These are phyloP conservation scores for Tephrocybe sp. DNA, from an alignment of 768 basidiomycete genomes.

Conservation along the genomic window DNA sequence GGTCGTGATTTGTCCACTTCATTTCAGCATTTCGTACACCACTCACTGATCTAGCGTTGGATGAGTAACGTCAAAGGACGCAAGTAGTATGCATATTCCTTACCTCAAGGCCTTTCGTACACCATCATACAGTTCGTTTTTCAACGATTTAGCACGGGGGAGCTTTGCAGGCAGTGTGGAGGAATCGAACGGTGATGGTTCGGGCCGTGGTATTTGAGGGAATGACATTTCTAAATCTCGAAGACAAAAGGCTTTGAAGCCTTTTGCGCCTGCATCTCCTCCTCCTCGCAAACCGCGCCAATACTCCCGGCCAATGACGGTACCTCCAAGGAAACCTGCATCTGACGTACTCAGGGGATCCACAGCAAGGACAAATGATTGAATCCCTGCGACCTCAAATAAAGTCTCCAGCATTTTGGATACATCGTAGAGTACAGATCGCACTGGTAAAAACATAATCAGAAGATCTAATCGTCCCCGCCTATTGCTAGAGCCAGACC, in stretches of 20 bases:
- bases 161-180: slow-evolving; percentile 18
- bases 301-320: slow-evolving; percentile 57
- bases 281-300: slow-evolving; percentile 62
- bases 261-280: slow-evolving; percentile 53
- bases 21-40: slow-evolving; percentile 67
- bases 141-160: slow-evolving; percentile 38
- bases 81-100: slow-evolving; percentile 9
- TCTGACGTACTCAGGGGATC: slow-evolving; percentile 46
- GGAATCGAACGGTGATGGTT: slow-evolving; percentile 9
- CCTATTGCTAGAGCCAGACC: slow-evolving; percentile 17
- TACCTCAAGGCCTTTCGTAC: slow-evolving; percentile 57
- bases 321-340: slow-evolving; percentile 63
- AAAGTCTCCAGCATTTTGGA: slow-evolving; percentile 57
- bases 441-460: slow-evolving; percentile 33
- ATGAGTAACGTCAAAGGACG: background rate
- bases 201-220: slow-evolving; percentile 8
- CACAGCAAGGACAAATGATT: slow-evolving; percentile 63
- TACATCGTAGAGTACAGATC: slow-evolving; percentile 42
- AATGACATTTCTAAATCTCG: slow-evolving; percentile 23
- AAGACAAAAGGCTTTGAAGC: slow-evolving; percentile 49
- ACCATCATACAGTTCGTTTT: slow-evolving; percentile 53
- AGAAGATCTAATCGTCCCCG: slow-evolving; percentile 11
- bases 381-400: slow-evolving; percentile 44
- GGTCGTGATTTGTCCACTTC: slow-evolving; percentile 71
- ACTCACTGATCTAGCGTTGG: slow-evolving; percentile 41